A percentile compares a stretch with the other conserved stretches of the same genome.
Conservation (phyloP, 2,329 filamentous ascomycete genomes). For the Pseudogymnoascus sp. region DNA sequence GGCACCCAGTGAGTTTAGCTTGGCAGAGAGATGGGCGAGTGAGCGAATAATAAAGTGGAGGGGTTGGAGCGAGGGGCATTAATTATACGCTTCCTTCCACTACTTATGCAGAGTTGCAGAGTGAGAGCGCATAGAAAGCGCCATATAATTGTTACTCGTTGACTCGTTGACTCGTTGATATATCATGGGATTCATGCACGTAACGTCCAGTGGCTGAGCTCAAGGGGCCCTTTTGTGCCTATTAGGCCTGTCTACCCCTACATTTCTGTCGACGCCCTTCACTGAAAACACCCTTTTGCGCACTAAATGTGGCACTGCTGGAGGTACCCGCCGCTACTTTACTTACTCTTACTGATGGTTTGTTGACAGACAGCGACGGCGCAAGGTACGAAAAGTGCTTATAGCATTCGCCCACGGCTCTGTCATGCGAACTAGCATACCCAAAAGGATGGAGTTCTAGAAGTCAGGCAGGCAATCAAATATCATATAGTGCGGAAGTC, state of each 20-base stretch:
- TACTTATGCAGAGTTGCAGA: conserved; percentile 1
- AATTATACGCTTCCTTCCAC: neutral
- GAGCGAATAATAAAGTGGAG: conserved; percentile 6
- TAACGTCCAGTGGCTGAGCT: neutral
- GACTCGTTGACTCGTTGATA: neutral
- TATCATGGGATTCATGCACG: conserved; percentile 6
- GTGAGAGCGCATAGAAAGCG: neutral
- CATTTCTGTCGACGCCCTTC: neutral
- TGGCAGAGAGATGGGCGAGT: neutral
- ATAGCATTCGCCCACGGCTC: neutral
- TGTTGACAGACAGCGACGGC: neutral
- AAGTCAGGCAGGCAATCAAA: neutral
- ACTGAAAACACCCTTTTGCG: neutral
- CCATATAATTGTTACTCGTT: conserved; percentile 6
- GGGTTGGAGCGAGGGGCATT: conserved; percentile 1
- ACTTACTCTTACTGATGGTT: neutral
- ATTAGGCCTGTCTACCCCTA: neutral
- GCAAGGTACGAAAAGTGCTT: neutral
- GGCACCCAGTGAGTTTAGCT: neutral
- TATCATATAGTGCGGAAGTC: neutral
- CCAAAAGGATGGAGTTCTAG: neutral
- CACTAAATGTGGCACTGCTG: neutral
- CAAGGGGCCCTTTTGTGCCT: neutral
- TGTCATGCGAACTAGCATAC: neutral
- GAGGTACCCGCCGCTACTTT: neutral